Evolutionary conservation across 805 yeast species (phyloP).

Genomic region (Zygosaccharomyces siamensis): DNA sequence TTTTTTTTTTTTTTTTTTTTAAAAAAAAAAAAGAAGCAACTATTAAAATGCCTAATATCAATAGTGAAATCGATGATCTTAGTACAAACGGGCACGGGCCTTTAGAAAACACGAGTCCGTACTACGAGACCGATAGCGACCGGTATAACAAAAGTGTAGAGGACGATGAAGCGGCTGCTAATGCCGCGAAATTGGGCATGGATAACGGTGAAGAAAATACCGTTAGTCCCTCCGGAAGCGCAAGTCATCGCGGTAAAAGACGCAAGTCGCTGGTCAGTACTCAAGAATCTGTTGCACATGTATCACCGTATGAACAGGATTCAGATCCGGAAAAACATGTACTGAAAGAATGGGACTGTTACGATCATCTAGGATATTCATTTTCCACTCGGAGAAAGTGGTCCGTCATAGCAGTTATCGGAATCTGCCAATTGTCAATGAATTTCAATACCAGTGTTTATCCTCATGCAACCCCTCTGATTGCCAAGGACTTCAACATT

Average conservation of each 20-base stretch:
- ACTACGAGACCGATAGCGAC: background rate
- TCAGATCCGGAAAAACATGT: background rate
- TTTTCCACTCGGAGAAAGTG: constrained; percentile 5
- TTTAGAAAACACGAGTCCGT: background rate
- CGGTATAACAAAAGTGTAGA: background rate
- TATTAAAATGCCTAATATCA: background rate
- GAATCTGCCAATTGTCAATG: constrained; percentile 9
- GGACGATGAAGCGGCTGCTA: background rate
- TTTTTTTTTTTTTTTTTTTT: too few species aligned
- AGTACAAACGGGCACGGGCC: background rate
- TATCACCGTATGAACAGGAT: background rate
- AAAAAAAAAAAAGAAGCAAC: background rate
- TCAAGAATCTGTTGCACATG: background rate
- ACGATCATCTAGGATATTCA: constrained; percentile 9
- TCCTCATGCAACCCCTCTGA: constrained; percentile 5
- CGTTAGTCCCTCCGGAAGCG: too few species aligned
- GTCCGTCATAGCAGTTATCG: constrained; percentile 4
- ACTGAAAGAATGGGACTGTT: constrained; percentile 6
- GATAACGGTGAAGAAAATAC: background rate
- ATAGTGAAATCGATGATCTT: background rate
- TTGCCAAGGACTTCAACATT: constrained; percentile 7
- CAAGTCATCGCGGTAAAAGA: background rate
- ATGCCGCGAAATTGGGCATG: background rate
- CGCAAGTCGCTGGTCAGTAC: background rate
- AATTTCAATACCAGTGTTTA: constrained; percentile 9